A percentile compares a stretch with the other conserved stretches of the same genome.
These are phyloP conservation scores for Aureobasidium sp. DNA, from an alignment of 2,329 filamentous ascomycete species.

Conservation along the genomic window DNA sequence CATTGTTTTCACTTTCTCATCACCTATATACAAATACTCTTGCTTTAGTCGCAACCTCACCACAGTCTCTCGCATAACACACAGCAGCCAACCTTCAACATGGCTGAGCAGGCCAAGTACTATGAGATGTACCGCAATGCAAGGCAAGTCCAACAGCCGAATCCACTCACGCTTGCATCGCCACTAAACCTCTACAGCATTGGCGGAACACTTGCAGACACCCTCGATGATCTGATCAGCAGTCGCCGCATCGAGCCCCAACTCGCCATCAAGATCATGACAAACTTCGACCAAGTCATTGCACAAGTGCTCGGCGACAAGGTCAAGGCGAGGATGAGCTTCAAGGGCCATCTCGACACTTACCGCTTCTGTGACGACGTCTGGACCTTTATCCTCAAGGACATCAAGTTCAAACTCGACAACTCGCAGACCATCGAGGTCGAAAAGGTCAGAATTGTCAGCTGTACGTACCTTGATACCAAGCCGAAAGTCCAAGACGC, in stretches of 20 bases:
- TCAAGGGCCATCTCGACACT: slow-evolving; percentile 80
- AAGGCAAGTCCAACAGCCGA: slow-evolving; percentile 56
- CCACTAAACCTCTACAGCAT: slow-evolving; percentile 52
- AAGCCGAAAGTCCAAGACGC: too few species aligned
- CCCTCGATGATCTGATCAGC: slow-evolving; percentile 92
- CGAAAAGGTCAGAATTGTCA: slow-evolving; percentile 97
- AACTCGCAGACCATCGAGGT: slow-evolving; percentile 63
- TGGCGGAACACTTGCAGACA: slow-evolving; percentile 87
- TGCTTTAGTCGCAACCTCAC: neutral
- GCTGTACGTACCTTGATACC: slow-evolving; percentile 38
- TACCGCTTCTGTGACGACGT: slow-evolving; percentile 99
- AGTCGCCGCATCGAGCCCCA: slow-evolving; percentile 94
- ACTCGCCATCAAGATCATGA: slow-evolving; percentile 95
- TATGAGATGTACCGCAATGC: slow-evolving; percentile 98
- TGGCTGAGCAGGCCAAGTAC: slow-evolving; percentile 47
- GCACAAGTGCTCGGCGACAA: slow-evolving; percentile 86
- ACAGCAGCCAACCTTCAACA: slow-evolving; percentile 23
- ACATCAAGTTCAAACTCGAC: slow-evolving; percentile 98
- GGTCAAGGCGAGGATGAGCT: slow-evolving; percentile 73
- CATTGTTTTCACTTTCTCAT: neutral
- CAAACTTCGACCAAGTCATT: slow-evolving; percentile 89
- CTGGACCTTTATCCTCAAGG: slow-evolving; percentile 98
- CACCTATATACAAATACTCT: neutral
- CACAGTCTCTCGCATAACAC: neutral
- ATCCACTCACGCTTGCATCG: slow-evolving; percentile 12